Conservation (phyloP, 75 land plant genomes). For the Selaginella moellendorffii region DNA sequence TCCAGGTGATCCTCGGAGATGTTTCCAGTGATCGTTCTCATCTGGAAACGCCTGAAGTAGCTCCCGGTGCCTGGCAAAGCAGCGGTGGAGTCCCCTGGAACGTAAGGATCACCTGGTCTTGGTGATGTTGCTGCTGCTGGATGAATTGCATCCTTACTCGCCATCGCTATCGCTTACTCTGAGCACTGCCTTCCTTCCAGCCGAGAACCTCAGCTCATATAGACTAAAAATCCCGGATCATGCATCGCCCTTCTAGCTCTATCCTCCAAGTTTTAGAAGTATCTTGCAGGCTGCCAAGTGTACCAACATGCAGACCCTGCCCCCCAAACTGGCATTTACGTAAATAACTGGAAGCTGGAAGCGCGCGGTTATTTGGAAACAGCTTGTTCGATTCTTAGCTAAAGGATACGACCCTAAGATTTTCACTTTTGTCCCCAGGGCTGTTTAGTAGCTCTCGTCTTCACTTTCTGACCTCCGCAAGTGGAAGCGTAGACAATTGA, state of each 20-base stretch:
- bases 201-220: too few relatives aligned
- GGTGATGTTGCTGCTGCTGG: background rate
- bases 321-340: background rate
- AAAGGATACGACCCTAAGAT: too few relatives aligned
- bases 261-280: too few relatives aligned
- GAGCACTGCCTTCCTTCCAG: too few relatives aligned
- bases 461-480: conserved; percentile 88
- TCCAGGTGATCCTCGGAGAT: conserved; percentile 24
- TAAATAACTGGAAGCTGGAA: too few relatives aligned
- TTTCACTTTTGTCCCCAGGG: too few relatives aligned
- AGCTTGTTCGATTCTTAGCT: too few relatives aligned
- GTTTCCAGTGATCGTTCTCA: background rate
- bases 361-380: too few relatives aligned
- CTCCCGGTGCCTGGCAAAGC: background rate
- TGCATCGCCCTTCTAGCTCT: too few relatives aligned
- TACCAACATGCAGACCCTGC: background rate
- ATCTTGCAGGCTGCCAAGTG: background rate
- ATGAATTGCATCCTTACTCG: background rate
- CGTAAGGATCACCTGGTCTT: background rate
- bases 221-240: too few relatives aligned
- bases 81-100: too few relatives aligned
- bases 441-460: conserved; percentile 71
- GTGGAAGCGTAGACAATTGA: conserved; percentile 73
- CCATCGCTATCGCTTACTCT: too few relatives aligned
- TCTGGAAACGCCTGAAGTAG: background rate